A percentile compares a stretch with the other conserved stretches of the same genome.
Conservation (phyloP, 257 asterid species). For the Nicotiana paniculata region DNA sequence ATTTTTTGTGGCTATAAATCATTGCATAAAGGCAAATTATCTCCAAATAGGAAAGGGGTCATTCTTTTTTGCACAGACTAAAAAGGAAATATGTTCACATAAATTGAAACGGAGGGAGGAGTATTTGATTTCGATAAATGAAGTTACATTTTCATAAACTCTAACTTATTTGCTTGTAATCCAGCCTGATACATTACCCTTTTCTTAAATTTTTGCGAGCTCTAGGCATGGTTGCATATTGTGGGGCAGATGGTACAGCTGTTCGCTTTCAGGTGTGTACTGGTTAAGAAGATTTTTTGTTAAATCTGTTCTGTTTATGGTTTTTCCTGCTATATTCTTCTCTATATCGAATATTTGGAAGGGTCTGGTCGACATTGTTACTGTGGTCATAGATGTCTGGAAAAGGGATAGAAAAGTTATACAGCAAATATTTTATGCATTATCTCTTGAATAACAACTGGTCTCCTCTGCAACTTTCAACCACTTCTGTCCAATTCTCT, state of each 20-base stretch:
- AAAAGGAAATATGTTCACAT: too few relatives aligned
- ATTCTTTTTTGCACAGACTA: too few relatives aligned
- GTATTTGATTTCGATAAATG: not conserved
- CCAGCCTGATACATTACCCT: not conserved
- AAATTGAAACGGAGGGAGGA: too few relatives aligned
- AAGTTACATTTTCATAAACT: not conserved
- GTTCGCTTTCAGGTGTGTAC: constrained; percentile 66
- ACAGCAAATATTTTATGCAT: constrained; percentile 20
- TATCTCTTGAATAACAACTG: constrained; percentile 40
- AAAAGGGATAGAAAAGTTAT: not conserved
- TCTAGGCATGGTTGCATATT: constrained; percentile 79
- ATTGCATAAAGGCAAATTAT: too few relatives aligned
- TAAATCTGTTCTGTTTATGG: not conserved
- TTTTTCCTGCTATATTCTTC: not conserved
- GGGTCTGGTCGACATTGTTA: not conserved
- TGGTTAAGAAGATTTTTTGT: not conserved
- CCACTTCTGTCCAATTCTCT: constrained; percentile 71
- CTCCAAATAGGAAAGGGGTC: too few relatives aligned
- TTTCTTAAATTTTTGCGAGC: constrained; percentile 6
- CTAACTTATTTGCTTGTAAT: not conserved
- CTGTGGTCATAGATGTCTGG: not conserved
- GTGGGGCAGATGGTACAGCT: constrained; percentile 76
- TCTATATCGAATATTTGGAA: not conserved
- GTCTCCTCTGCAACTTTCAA: constrained; percentile 73
- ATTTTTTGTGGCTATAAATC: too few relatives aligned